Conservation (phyloP, 208 protist species). For the Leishmania tropica region DNA sequence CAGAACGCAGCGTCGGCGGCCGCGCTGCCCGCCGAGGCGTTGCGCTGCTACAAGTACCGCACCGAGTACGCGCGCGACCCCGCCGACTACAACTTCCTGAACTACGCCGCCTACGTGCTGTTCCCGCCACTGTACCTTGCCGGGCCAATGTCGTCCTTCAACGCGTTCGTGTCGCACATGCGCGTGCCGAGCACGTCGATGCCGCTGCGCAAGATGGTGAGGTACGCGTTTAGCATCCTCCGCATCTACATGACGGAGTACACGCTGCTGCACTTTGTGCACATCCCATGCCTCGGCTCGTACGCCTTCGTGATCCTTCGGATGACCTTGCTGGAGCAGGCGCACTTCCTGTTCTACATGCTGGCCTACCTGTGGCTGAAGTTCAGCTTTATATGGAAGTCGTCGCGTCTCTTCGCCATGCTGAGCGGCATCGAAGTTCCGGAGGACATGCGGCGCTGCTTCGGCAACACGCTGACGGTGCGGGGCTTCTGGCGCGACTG, state of each 20-base stretch:
- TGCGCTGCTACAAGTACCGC: constrained; percentile 61
- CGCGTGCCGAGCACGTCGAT: constrained; percentile 38
- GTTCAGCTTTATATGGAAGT: constrained; percentile 90
- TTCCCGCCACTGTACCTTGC: constrained; percentile 91
- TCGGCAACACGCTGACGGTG: constrained; percentile 85
- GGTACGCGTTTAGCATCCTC: constrained; percentile 16
- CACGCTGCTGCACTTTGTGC: constrained; percentile 48
- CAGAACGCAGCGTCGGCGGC: constrained; percentile 15
- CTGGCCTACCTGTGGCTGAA: constrained; percentile 91
- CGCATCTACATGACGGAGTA: constrained; percentile 23
- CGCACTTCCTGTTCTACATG: constrained; percentile 62
- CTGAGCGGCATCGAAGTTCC: constrained; percentile 86
- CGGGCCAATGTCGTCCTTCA: constrained; percentile 91
- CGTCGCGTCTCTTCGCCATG: constrained; percentile 82
- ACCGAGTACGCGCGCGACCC: constrained; percentile 48
- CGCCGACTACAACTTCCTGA: constrained; percentile 70
- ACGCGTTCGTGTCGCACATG: constrained; percentile 85
- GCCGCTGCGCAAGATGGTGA: constrained; percentile 8
- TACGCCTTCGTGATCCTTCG: constrained; percentile 70
- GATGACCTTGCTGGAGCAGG: constrained; percentile 83
- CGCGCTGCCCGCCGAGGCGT: constrained; percentile 17
- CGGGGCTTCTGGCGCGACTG: constrained; percentile 93
- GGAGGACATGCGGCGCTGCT: constrained; percentile 92
- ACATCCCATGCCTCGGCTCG: constrained; percentile 50
- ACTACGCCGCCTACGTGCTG: constrained; percentile 87